Percentiles rank a stretch among this genome's conserved stretches.
These are phyloP conservation scores for Haplographium delicatum DNA, from an alignment of 495 filamentous ascomycete species.

Conservation along the genomic window DNA sequence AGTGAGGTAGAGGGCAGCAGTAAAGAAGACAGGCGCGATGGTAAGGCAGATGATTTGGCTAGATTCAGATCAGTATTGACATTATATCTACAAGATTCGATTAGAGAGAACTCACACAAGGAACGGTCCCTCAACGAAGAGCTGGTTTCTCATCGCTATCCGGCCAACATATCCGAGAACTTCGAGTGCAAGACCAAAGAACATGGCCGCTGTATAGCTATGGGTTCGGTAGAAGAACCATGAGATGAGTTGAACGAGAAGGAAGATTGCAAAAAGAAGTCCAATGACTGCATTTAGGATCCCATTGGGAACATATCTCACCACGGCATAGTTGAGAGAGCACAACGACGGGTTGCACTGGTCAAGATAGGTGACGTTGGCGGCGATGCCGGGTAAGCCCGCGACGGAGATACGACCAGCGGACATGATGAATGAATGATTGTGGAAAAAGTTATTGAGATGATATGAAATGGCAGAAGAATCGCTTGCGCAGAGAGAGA, in stretches of 20 bases:
- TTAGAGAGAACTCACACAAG: constrained; percentile 22
- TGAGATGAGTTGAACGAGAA: constrained; percentile 15
- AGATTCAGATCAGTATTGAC: neutral
- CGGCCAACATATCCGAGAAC: constrained; percentile 35
- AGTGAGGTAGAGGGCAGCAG: constrained; percentile 59
- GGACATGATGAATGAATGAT: too few species aligned
- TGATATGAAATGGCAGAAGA: too few species aligned
- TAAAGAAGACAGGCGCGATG: constrained; percentile 58
- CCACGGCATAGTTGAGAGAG: constrained; percentile 21
- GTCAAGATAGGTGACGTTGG: constrained; percentile 8
- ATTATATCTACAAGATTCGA: neutral
- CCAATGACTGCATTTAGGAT: constrained; percentile 22
- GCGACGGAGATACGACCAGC: too few species aligned
- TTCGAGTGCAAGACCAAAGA: constrained; percentile 34
- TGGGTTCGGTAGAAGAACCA: constrained; percentile 12
- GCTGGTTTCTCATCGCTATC: constrained; percentile 32
- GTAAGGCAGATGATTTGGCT: constrained; percentile 40
- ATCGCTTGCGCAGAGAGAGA: too few species aligned
- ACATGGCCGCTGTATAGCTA: constrained; percentile 33
- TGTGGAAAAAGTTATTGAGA: neutral
- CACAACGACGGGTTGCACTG: constrained; percentile 11
- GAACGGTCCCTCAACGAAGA: constrained; percentile 32
- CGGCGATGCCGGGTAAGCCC: too few species aligned
- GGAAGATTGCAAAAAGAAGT: constrained; percentile 20
- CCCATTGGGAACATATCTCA: constrained; percentile 21